Evolutionary conservation across 805 yeast species (phyloP).

Genomic region (Komagataella populi): DNA sequence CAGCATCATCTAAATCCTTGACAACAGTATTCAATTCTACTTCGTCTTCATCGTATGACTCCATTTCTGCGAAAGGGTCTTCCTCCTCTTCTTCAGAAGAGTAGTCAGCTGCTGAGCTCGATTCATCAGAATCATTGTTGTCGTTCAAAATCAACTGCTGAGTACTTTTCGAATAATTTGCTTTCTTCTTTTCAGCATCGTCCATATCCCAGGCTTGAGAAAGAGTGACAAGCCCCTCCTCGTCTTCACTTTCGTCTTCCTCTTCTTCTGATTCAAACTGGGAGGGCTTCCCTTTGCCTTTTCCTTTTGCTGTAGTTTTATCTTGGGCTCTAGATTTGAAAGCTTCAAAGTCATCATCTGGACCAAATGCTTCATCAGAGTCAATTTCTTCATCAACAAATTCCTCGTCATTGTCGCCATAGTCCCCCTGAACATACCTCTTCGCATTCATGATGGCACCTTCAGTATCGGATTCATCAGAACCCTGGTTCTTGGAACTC

Average conservation of each 20-base stretch:
- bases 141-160: slow-evolving; percentile 11
- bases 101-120: slow-evolving; percentile 9
- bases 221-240: slow-evolving; percentile 55
- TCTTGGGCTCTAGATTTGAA: slow-evolving; percentile 52
- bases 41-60: slow-evolving; percentile 30
- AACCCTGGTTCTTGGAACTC: slow-evolving; percentile 1
- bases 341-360: slow-evolving; percentile 57
- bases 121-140: slow-evolving; percentile 15
- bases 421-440: slow-evolving; percentile 9
- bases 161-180: slow-evolving; percentile 7
- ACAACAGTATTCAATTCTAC: slow-evolving; percentile 38
- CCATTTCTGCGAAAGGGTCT: slow-evolving; percentile 14
- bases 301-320: slow-evolving; percentile 39
- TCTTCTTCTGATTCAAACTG: slow-evolving; percentile 30
- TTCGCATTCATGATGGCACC: slow-evolving; percentile 20
- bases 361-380: slow-evolving; percentile 82
- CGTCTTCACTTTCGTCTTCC: slow-evolving; percentile 56
- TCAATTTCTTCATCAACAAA: slow-evolving; percentile 24
- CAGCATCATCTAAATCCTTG: slow-evolving; percentile 18
- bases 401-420: slow-evolving; percentile 15
- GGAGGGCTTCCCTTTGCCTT: slow-evolving; percentile 14
- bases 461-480: slow-evolving; percentile 8
- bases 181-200: slow-evolving; percentile 29
- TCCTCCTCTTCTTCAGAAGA: slow-evolving; percentile 11
- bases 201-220: slow-evolving; percentile 89